A percentile compares a stretch with the other conserved stretches of the same genome.
Conservation (phyloP, 345 rosid genomes). For the Arabidopsis suecica region DNA sequence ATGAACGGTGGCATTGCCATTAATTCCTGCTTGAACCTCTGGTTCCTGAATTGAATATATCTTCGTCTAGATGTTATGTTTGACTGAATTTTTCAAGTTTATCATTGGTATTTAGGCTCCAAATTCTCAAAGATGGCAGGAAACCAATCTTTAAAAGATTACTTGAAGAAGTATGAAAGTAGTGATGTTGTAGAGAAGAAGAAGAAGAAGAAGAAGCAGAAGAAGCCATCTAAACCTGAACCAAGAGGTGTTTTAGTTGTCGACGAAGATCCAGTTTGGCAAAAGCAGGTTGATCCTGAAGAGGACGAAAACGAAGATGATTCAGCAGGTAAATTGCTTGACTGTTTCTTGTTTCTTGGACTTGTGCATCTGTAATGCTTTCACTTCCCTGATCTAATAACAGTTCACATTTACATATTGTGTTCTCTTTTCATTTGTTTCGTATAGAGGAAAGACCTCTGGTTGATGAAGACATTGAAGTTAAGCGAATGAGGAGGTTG, state of each 20-base stretch:
- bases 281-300: constrained; percentile 63
- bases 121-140: constrained; percentile 47
- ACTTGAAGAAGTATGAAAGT: constrained; percentile 73
- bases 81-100: constrained; percentile 19
- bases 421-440: constrained; percentile 2
- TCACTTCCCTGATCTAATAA: background rate
- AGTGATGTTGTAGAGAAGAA: constrained; percentile 59
- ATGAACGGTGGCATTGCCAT: background rate
- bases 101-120: background rate
- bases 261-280: constrained; percentile 95
- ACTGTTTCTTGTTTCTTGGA: background rate
- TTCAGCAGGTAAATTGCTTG: constrained; percentile 61
- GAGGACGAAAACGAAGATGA: constrained; percentile 70
- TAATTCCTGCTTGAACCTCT: background rate
- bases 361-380: background rate
- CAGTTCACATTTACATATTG: constrained; percentile 12
- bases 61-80: constrained; percentile 8
- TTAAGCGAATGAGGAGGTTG: constrained; percentile 79
- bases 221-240: constrained; percentile 55
- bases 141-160: constrained; percentile 65
- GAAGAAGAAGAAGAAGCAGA: constrained; percentile 71
- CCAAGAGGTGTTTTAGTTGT: constrained; percentile 68
- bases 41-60: background rate
- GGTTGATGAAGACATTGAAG: constrained; percentile 91
- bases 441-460: constrained; percentile 80